Evolutionary conservation across 352 stramenopile species (phyloP).

Genomic region (Pythium angustatum): DNA sequence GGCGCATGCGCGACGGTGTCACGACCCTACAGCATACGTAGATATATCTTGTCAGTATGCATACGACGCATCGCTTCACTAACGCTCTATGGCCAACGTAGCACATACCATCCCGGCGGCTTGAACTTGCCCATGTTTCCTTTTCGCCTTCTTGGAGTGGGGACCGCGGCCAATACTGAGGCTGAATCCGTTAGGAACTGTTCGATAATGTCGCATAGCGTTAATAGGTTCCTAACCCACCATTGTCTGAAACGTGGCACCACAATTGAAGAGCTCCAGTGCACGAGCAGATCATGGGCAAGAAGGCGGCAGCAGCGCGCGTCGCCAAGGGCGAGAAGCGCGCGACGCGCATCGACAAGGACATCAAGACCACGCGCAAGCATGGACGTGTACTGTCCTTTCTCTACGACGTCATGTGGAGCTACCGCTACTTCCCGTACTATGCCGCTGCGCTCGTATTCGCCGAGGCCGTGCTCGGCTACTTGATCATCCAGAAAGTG

Average conservation of each 20-base stretch:
- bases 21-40: slow-evolving; percentile 40
- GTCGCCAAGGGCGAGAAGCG: slow-evolving; percentile 36
- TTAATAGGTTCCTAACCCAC: slow-evolving; percentile 1
- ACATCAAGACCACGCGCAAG: slow-evolving; percentile 76
- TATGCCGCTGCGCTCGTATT: slow-evolving; percentile 60
- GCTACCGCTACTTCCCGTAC: slow-evolving; percentile 82
- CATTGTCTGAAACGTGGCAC: slow-evolving; percentile 17
- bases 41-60: neutral
- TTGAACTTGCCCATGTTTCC: slow-evolving; percentile 33
- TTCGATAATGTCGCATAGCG: no score
- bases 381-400: slow-evolving; percentile 70
- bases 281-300: slow-evolving; percentile 12
- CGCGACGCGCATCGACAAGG: slow-evolving; percentile 84
- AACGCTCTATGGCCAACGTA: neutral
- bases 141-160: neutral
- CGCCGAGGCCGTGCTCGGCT: slow-evolving; percentile 55
- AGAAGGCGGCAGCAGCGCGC: neutral
- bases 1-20: slow-evolving; percentile 44
- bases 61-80: neutral
- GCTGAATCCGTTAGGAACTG: neutral
- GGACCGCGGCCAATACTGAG: neutral
- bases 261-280: slow-evolving; percentile 9
- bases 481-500: slow-evolving; percentile 83
- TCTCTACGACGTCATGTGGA: slow-evolving; percentile 86
- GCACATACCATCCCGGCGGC: slow-evolving; percentile 31